Evolutionary conservation across 148 eudicot species (phyloP), one percentile per base, ranked within the genome.

Genomic region (Camellia sinensis): DNA sequence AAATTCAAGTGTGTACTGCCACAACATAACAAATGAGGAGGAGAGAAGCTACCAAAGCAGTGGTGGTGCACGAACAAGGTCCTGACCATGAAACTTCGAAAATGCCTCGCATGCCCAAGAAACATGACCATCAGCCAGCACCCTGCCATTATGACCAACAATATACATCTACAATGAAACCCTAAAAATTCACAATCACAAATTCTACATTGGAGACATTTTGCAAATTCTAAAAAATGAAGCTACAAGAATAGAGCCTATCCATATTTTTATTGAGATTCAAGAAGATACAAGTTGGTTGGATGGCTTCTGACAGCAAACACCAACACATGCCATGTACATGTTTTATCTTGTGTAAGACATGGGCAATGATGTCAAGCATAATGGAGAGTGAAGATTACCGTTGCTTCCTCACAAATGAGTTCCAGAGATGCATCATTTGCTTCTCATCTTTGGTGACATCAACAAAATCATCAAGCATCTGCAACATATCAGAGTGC

Each of bases 41-140:
- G 63, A 59, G 46, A 78, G 18, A 56, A 83, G 81, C 45, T 89
- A 93, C 99, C 98, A 89, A 63, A 89, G 84, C 71, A 92, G 76
- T 61, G 97, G 79, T 43, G 99, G 98, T 76, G 89, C 89, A 86
- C 76, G 89, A 59, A 84, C 87, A 83, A 96, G 89, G 60, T 90
- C 85, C 74, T 78, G 89, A 74, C 90, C 88, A 81, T 96, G 99
- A 83, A 89, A 78, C 76, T 88, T 89, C 61, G 98, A 87, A 80
- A 96, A 96, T 66, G 92, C 94, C 81, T 91, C 97, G 41, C 99
- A 96, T n/a, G 99, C 98, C 99, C 99, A 96, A 54, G 99, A 91
- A 81, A 93, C 90, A 89, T 96, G 99, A 75, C 97, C 93, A 84
- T 95, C 99, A 72, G 97, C 99, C 52, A 95, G 81, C 75, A 93